Percentiles rank a stretch among this genome's conserved stretches.
Conservation (phyloP, 495 filamentous ascomycete genomes). For the Coniosporium apollinis region DNA sequence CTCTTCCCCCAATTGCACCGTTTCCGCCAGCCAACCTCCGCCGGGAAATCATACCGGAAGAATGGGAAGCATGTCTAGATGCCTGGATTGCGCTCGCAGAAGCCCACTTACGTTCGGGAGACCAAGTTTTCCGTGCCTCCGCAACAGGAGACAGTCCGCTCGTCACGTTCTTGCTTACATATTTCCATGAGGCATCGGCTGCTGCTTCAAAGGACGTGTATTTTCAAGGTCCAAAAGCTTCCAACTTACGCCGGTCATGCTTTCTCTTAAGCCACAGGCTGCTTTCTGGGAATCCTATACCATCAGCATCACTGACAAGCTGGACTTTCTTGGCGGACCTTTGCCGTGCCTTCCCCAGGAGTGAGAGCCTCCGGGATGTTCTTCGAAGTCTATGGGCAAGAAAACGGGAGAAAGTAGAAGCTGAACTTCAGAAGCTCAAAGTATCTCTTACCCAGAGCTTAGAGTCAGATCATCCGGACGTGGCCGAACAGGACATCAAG, state of each 20-base stretch:
- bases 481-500: conserved; percentile 29
- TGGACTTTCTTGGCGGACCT: conserved; percentile 44
- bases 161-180: conserved; percentile 42
- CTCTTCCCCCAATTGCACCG: conserved; percentile 52
- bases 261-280: conserved; percentile 42
- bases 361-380: conserved; percentile 24
- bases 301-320: conserved; percentile 30
- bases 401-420: conserved; percentile 25
- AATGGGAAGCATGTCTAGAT: conserved; percentile 66
- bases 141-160: conserved; percentile 35
- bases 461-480: conserved; percentile 23
- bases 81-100: conserved; percentile 55
- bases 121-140: conserved; percentile 35
- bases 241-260: conserved; percentile 38
- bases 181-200: conserved; percentile 31
- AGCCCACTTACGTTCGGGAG: conserved; percentile 41
- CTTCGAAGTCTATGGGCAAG: conserved; percentile 29
- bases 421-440: conserved; percentile 31
- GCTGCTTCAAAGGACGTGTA: conserved; percentile 17
- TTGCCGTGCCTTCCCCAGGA: conserved; percentile 37
- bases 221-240: conserved; percentile 31
- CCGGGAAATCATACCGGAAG: conserved; percentile 42
- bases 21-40: conserved; percentile 56
- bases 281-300: conserved; percentile 23
- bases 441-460: conserved; percentile 31